A percentile compares a stretch with the other conserved stretches of the same genome.
Evolutionary conservation across 1,139 yeast species (phyloP).

Genomic region (Pichia sp.): DNA sequence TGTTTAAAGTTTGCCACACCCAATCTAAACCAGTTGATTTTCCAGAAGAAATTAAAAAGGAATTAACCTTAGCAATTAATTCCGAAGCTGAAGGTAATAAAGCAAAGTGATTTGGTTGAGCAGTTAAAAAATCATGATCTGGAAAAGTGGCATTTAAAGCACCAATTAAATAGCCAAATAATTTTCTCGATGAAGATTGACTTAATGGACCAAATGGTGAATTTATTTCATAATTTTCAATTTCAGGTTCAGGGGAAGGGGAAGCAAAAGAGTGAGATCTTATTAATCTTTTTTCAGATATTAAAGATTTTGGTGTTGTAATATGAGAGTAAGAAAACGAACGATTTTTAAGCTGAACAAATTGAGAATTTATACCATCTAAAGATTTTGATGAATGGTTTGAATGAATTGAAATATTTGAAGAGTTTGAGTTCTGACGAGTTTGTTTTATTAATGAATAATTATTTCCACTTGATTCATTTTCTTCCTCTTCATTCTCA

Average conservation of each 20-base stretch:
- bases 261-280: slow-evolving; percentile 25
- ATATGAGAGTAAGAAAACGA: slow-evolving; percentile 29
- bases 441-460: no score
- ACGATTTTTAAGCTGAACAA: slow-evolving; percentile 27
- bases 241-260: slow-evolving; percentile 24
- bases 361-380: slow-evolving; percentile 25
- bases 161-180: slow-evolving; percentile 86
- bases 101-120: slow-evolving; percentile 81
- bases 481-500: slow-evolving; percentile 6
- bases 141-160: slow-evolving; percentile 90
- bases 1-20: slow-evolving; percentile 86
- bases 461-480: no score
- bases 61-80: slow-evolving; percentile 70
- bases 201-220: slow-evolving; percentile 95
- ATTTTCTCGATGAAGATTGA: slow-evolving; percentile 74
- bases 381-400: slow-evolving; percentile 7
- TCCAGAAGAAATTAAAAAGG: slow-evolving; percentile 74
- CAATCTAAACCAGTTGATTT: slow-evolving; percentile 50
- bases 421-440: slow-evolving; percentile 17
- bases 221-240: slow-evolving; percentile 17
- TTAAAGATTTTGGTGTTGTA: slow-evolving; percentile 18
- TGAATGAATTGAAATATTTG: slow-evolving; percentile 9
- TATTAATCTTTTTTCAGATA: slow-evolving; percentile 10
- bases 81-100: slow-evolving; percentile 45
- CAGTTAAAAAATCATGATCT: slow-evolving; percentile 84